Evolutionary conservation across 2,329 filamentous ascomycete genomes (phyloP).

Genomic region (Zymoseptoria passerinii): DNA sequence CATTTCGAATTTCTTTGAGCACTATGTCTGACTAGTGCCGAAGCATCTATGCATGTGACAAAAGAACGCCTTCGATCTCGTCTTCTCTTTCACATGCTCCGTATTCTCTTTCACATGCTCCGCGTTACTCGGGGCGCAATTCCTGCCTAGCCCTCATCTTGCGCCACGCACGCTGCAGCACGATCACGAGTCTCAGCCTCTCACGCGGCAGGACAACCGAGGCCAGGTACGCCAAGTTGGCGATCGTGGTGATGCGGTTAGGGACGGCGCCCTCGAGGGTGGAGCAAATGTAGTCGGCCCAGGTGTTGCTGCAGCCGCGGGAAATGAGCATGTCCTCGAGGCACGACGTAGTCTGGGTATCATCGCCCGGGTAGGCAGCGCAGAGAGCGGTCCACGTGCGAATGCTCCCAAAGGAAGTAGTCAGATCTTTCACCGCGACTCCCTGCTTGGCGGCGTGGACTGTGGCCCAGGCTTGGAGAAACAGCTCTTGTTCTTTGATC

Average conservation of each 20-base stretch:
- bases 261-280: conserved; percentile 35
- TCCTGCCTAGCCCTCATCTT: no score
- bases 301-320: conserved; percentile 37
- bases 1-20: no score
- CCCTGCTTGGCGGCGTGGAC: conserved; percentile 28
- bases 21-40: background rate
- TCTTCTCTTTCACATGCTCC: background rate
- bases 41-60: background rate
- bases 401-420: conserved; percentile 45
- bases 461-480: conserved; percentile 51
- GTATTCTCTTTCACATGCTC: background rate
- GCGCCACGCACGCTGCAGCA: conserved; percentile 48
- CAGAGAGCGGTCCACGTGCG: conserved; percentile 45
- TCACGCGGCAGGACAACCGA: conserved; percentile 48
- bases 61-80: background rate
- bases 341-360: conserved; percentile 17
- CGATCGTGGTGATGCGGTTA: conserved; percentile 47
- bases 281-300: conserved; percentile 38
- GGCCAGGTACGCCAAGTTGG: conserved; percentile 52
- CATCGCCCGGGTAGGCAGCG: conserved; percentile 49
- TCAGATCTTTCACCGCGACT: conserved; percentile 45
- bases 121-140: no score
- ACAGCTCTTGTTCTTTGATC: conserved; percentile 16
- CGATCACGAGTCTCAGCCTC: conserved; percentile 42
- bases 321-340: background rate